Evolutionary conservation across 306 rosid species (phyloP), one percentile per base, ranked within the genome.

Genomic region (Dryas octopetala): DNA sequence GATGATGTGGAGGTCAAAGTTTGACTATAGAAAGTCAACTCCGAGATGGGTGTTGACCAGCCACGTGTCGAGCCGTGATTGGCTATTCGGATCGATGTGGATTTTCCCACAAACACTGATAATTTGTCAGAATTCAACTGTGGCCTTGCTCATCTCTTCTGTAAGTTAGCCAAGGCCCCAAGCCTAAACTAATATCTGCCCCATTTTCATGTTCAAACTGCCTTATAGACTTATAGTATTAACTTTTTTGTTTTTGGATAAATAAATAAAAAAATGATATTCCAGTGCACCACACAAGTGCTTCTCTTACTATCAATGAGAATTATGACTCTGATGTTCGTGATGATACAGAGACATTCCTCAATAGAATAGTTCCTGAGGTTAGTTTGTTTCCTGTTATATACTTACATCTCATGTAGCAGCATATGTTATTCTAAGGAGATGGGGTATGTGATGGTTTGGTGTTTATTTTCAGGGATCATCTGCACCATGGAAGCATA

Each of bases 231-330:
- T 66, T 53, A 15, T 44, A 1, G 32, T 11, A 57, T 52, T 85
- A 55, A 80, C 17, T 28, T 26, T 80, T 62, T 26, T 19, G 16
- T 5, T 17, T 48, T 9, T 54, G 51, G 17, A 16, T n/a, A 14
- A 6, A 40, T 19, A 19, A 2, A 1, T n/a, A n/a, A 15, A 0
- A 16, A 4, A 16, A 7, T 1, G 16, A 66, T 8, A 26, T 64
- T 72, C 44, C 89, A 95, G 98, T 91, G 88, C 98, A 91, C 74
- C 98, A 95, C 82, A 95, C 97, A 1, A 91, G 98, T 85, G 98
- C 97, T 77, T 91, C 98, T 52, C 98, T 91, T 52, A 95, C 96
- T 32, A 91, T 95, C 85, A 95, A 95, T 53, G 98, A 95, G 83
- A 95, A 95, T 64, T 95, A 95, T 44, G 97, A 95, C 74, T 82